Evolutionary conservation across 148 eudicot genomes (phyloP), one percentile per base, ranked within the genome.

Genomic region (Hydrangea macrophylla): DNA sequence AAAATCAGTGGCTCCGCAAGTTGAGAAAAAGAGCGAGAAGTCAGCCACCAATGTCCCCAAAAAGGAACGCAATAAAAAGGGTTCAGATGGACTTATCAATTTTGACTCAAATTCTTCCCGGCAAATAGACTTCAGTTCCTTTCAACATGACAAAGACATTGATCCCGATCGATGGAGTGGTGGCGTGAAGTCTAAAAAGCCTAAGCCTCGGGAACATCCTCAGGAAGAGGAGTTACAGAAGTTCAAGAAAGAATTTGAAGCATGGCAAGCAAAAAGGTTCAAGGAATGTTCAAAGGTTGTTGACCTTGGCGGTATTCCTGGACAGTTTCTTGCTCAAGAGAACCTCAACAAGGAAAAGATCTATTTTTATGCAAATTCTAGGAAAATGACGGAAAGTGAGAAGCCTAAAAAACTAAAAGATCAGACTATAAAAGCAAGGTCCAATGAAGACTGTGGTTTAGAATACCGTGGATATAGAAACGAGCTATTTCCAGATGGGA

Each of bases 211-310:
- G 67, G 88, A 85, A 78, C 99, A 95, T 76, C 99, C 99, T 66
- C 99, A 91, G 78, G 99, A 95, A 78, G 92, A 95, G 84, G 97
- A 95, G 77, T 85, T 95, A 28, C 91, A 95, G 80, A 87, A 82
- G 76, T 95, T 95, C 70, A 95, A 95, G 84, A 87, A 87, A 82
- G 99, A 95, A 9, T 95, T 95, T 80, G 92, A 85, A 80, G 97
- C 93, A 53, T 95, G 92, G 90, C 99, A 91, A 78, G 84, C 99
- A 23, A 86, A 92, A 51, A 80, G 99, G 79, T 87, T 89, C 64
- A 82, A 79, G 50, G 92, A 95, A 71, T 91, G 96, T 75, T 87
- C 97, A 39, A 84, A 92, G 70, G 77, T 80, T 37, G 84, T 83
- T 75, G 88, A 90, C 44, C 86, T 78, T 51, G 82, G 81, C 45